These are phyloP conservation scores for Colletotrichum falcatum DNA, from an alignment of 2,329 filamentous ascomycete genomes.

Conservation along the genomic window DNA sequence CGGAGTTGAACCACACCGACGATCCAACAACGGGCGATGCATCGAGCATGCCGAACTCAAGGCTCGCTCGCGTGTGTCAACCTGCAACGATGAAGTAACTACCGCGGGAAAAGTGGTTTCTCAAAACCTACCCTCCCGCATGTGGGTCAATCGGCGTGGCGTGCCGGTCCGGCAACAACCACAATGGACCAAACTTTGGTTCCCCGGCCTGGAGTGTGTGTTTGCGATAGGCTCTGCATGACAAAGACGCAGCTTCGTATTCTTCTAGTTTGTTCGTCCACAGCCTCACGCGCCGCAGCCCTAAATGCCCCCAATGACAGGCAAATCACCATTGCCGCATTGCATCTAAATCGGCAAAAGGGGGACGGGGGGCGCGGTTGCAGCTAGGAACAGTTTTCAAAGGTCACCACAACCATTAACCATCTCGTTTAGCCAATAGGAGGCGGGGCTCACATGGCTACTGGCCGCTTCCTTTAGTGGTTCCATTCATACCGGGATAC, in stretches of 20 bases:
- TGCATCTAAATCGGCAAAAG: background rate
- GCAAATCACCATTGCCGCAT: background rate
- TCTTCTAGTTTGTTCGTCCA: background rate
- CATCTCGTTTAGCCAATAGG: background rate
- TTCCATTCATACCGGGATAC: background rate
- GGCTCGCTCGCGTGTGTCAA: background rate
- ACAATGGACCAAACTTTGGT: background rate
- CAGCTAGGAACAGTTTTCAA: background rate
- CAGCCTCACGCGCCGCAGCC: background rate
- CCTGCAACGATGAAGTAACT: background rate
- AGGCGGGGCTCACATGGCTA: background rate
- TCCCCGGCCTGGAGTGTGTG: background rate
- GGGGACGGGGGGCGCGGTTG: background rate
- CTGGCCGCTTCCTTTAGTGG: background rate
- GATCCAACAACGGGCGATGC: no score
- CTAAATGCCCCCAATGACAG: background rate
- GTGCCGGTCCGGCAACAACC: background rate
- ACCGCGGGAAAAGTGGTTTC: no score
- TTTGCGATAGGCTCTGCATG: background rate
- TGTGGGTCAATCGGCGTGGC: background rate
- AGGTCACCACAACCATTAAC: no score
- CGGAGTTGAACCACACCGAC: background rate
- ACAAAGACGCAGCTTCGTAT: background rate
- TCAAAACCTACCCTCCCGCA: background rate
- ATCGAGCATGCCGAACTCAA: background rate